Base-by-base conservation (phyloP, 768 basidiomycete genomes). In the Crucibulum laeve region DNA sequence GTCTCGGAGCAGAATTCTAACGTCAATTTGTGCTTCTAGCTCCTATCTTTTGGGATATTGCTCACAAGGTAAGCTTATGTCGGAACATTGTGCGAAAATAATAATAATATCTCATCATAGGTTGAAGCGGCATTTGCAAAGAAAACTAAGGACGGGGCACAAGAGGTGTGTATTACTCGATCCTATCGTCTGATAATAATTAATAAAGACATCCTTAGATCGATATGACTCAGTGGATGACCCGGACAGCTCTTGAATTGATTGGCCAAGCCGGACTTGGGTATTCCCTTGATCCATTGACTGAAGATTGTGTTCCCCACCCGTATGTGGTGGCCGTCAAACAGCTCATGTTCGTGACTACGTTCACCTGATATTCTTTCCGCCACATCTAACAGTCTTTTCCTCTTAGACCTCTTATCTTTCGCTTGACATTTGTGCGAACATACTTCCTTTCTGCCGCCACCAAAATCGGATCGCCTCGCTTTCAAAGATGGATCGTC, bases 261-360 rank as follows among this genome's bases (percentile, higher is more conserved):
- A 67, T 78, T 32, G 74, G 71, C 3, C 73, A 71, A 57, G 67
- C 67, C 13, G 73, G 76, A 3, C 59, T 78, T 21, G 71, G 70
- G 6, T 58, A 62, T 35, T 68, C 67, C n/a, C 71, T 74, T 30
- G 70, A 73, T 47, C 43, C 62, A 0, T 57, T 77, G 4, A 52
- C 44, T 14, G 62, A 64, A 25, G 62, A 65, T 32, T 37, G 49
- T 8, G 39, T 46, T 4, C 46, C 50, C 1, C 65, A 63, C 51
- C 64, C 54, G 24, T 73, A 65, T 42, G 52, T 48, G 25, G 42
- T 38, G 14, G 55, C 67, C 5, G 52, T 64, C 34, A 65, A 65
- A 42, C 42, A 53, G 11, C 53, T 69, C 22, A 38, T 55, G 69
- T 68, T 41, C 7, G 65, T 55, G 4, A 30, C 25, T 21, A 5